These are phyloP conservation scores for Wickerhamomyces canadensis DNA, from an alignment of 805 yeast genomes.

Conservation along the genomic window DNA sequence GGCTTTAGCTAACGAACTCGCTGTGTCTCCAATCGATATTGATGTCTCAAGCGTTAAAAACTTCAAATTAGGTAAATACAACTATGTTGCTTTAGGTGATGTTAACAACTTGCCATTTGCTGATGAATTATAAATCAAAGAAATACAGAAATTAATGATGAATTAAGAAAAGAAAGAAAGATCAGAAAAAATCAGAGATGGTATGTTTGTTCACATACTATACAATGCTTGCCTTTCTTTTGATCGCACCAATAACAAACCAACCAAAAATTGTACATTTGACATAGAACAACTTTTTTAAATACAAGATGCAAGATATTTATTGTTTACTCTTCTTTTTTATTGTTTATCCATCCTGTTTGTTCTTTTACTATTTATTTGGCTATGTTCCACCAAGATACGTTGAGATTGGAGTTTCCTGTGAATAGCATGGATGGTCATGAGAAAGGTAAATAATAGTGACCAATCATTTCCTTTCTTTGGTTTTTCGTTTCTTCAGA, in stretches of 20 bases:
- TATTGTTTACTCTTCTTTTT: not conserved
- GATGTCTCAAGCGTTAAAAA: slow-evolving; percentile 34
- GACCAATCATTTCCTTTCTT: no score
- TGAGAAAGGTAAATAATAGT: no score
- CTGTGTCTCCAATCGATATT: slow-evolving; percentile 30
- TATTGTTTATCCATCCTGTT: not conserved
- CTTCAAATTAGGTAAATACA: slow-evolving; percentile 56
- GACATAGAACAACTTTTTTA: not conserved
- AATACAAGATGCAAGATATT: slow-evolving; percentile 1
- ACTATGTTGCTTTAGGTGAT: slow-evolving; percentile 88
- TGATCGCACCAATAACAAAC: not conserved
- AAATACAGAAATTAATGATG: slow-evolving; percentile 1
- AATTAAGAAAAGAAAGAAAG: not conserved
- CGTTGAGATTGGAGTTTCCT: no score
- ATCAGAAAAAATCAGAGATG: not conserved
- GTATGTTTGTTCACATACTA: no score
- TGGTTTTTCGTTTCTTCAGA: not conserved
- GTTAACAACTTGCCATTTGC: slow-evolving; percentile 80
- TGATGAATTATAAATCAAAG: slow-evolving; percentile 75
- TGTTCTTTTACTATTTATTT: no score
- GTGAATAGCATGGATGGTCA: no score
- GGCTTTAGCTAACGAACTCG: slow-evolving; percentile 35
- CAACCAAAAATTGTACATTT: slow-evolving; percentile 1
- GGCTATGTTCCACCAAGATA: no score
- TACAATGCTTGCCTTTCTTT: no score